phyloP scores from a whole-genome alignment of 106 monocot species.

The Vanilla planifolia region DNA sequence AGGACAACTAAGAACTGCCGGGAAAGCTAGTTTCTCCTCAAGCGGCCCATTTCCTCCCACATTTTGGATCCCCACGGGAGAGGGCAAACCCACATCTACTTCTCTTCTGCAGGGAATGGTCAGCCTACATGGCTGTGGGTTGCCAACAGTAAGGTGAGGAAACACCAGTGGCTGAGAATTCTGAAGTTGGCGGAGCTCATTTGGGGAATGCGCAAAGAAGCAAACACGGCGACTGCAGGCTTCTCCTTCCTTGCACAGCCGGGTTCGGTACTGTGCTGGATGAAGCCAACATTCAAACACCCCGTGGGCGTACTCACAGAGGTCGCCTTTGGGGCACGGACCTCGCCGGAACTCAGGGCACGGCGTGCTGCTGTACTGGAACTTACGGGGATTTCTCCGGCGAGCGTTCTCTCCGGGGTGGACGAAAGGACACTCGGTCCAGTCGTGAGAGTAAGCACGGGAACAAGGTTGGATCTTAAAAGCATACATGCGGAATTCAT shows the following conservation, averaged over 20 bases:
- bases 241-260: slow-evolving; percentile 61
- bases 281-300: slow-evolving; percentile 84
- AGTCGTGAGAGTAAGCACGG: slow-evolving; percentile 73
- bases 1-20: slow-evolving; percentile 16
- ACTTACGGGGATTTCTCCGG: slow-evolving; percentile 60
- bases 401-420: slow-evolving; percentile 73
- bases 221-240: slow-evolving; percentile 48
- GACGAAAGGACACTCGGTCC: slow-evolving; percentile 81
- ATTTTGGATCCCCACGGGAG: too few relatives aligned
- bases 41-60: slow-evolving; percentile 1
- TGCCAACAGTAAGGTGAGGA: slow-evolving; percentile 45
- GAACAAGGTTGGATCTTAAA: slow-evolving; percentile 72
- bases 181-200: slow-evolving; percentile 53
- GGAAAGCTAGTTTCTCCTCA: slow-evolving; percentile 53
- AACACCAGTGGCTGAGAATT: slow-evolving; percentile 45
- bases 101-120: slow-evolving; percentile 8
- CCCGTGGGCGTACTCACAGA: slow-evolving; percentile 71
- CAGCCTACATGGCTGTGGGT: slow-evolving; percentile 50
- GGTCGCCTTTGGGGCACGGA: slow-evolving; percentile 42
- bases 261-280: slow-evolving; percentile 63
- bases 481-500: slow-evolving; percentile 72
- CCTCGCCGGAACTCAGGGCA: slow-evolving; percentile 72
- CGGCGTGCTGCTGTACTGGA: slow-evolving; percentile 62
- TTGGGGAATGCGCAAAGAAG: slow-evolving; percentile 61
- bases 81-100: too few relatives aligned